Evolutionary conservation across 495 filamentous ascomycete genomes (phyloP), one percentile per base, ranked within the genome.

Genomic region (Zalerion maritima): DNA sequence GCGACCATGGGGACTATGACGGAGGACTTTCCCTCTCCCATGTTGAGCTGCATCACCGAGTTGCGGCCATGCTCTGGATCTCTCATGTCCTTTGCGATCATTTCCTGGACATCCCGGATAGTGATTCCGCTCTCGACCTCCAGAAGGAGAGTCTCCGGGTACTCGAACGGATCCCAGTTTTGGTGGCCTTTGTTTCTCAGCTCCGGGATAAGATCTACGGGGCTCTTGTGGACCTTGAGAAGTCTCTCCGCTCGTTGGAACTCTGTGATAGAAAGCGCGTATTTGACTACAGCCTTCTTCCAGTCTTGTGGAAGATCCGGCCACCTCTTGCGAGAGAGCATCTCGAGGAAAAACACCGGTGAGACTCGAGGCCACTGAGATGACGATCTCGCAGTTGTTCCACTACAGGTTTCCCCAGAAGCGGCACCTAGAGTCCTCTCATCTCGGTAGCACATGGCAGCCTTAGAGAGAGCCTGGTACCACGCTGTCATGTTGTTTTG

Each of bases 1-100:
- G 71, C 62, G 5, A 75, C 64, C 22, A 75, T 66, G 1, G 78
- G 75, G 3, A 80, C 62, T 30, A 84, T 78, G 1, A 80, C 67
- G 0, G 73, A 73, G 0, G 74, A 74, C 40, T 84, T 84, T 0
- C 78, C 78, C 42, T 78, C 64, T 0, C 78, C 78, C 76, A 82
- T 82, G 38, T 80, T 81, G 29, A 84, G 53, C 40, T 83, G 77
- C 46, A 81, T 55, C 8, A 73, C 68, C 0, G 58, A 44, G 41
- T 73, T 81, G 0, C 33, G 18, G 1, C 36, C 47, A 0, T 41
- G 48, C 0, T 38, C 38, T 0, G 75, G 74, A 1, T 28, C 24
- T 6, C 58, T 64, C 73, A 81, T 81, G 28, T 59, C 47, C 2
- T 26, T 18, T 0, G 75, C 70, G 24, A 81, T 70, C 3, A 60